Conservation (phyloP, 768 basidiomycete species). For the Boletus barrowsii region DNA sequence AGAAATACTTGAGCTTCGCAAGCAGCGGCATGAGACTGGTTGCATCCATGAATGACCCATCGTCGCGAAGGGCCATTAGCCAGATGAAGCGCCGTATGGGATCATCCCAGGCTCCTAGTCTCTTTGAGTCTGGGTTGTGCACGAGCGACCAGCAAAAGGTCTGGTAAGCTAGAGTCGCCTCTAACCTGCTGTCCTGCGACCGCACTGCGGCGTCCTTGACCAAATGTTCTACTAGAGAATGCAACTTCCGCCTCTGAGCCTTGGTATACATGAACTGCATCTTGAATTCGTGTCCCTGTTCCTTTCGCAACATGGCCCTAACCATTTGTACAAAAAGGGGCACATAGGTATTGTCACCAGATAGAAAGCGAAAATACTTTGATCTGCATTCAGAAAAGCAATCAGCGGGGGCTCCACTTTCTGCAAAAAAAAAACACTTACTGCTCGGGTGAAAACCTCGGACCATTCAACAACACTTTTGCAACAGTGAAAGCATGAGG, state of each 20-base stretch:
- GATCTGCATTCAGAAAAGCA: too few relatives aligned
- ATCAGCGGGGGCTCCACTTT: too few relatives aligned
- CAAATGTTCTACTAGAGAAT: background rate
- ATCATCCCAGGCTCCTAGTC: background rate
- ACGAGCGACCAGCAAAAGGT: background rate
- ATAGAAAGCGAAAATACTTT: too few relatives aligned
- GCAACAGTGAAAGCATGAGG: background rate
- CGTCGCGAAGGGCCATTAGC: background rate
- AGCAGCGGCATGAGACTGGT: background rate
- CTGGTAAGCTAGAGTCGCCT: background rate
- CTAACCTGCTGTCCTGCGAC: too few relatives aligned
- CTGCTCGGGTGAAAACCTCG: too few relatives aligned
- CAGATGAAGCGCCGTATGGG: background rate
- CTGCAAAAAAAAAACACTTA: too few relatives aligned
- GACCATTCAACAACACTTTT: too few relatives aligned
- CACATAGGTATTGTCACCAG: background rate
- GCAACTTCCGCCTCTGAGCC: too few relatives aligned
- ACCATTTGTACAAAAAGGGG: background rate
- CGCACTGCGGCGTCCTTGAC: too few relatives aligned
- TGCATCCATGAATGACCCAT: conserved; percentile 1
- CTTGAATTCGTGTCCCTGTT: background rate
- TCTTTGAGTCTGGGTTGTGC: background rate
- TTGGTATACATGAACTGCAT: background rate
- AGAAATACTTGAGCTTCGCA: conserved; percentile 8
- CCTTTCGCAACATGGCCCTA: background rate